Conservation (phyloP, 164 flowering plant species). For the Aristolochia contorta region DNA sequence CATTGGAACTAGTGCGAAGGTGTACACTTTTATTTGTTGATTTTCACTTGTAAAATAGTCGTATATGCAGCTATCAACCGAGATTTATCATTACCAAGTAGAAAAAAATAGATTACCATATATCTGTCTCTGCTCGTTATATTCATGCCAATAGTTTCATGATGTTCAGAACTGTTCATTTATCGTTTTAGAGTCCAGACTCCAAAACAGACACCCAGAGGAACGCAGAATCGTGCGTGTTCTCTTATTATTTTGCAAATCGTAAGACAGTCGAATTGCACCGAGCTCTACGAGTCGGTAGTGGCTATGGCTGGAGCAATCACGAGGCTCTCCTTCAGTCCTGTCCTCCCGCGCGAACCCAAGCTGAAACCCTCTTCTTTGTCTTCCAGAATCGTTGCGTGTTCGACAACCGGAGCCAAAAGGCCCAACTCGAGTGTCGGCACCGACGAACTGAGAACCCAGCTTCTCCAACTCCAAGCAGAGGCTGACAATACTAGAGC, state of each 20-base stretch:
- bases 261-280: no score
- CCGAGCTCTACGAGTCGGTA: no score
- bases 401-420: background rate
- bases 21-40: background rate
- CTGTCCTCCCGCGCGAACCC: background rate
- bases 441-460: background rate
- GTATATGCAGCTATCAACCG: background rate
- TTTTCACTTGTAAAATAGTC: background rate
- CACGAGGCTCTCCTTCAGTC: background rate
- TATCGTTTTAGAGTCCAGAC: no score
- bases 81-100: background rate
- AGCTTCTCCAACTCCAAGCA: background rate
- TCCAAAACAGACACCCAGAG: no score
- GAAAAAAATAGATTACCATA: no score
- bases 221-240: no score
- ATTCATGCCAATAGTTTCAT: no score
- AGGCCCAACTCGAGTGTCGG: background rate
- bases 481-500: background rate
- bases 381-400: background rate
- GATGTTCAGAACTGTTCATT: no score
- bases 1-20: background rate
- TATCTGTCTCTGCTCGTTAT: no score
- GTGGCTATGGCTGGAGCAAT: background rate
- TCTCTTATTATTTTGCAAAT: no score
- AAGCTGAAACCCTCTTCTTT: background rate